Base-by-base conservation (phyloP, 768 basidiomycete species). In the Hirschioporus abietinus region DNA sequence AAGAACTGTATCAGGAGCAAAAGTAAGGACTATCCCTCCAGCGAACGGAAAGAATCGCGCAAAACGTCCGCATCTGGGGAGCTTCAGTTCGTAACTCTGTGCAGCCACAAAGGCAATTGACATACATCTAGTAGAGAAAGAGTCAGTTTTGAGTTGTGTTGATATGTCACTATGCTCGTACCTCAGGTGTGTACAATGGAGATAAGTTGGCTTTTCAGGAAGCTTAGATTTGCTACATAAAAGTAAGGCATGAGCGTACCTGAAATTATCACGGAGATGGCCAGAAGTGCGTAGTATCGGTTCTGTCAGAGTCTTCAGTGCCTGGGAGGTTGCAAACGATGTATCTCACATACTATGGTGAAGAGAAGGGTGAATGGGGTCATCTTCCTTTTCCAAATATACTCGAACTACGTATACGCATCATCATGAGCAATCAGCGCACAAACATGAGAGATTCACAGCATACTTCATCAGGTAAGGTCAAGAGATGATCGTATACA, bases 121-220 rank as follows among this genome's bases (percentile, higher is more conserved):
- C 60, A 25, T 34, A 61, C 60, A 61, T 34, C 60, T 61, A 25
- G 17, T 2, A 15, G 10, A 34, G 15, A 25, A 7, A 23, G 7
- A 23, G 7, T 60, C 7, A 60, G 20, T 7, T 60, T 10, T 60
- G 59, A n/a, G n/a, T n/a, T 27, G 59, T 15, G 59, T 23, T 7
- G 59, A 61, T 61, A 24, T 8, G 9, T 9, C 15, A 18, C 3
- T 12, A 25, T 12, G 24, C 3, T 25, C 60, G 3, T 18, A 61
- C 60, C 30, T 61, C 60, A 18, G 24, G 60, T 23, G 60, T 61
- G 60, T 25, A 61, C 60, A 61, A 34, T 34, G 60, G 60, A 9
- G 60, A 61, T 12, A 61, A 18, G 23, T 34, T 61, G 4, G 60
- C 30, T 52, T 6, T 10, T 3, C 42, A 10, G 60, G 23, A 61